Percentiles rank a stretch among this genome's conserved stretches.
Evolutionary conservation across 2,329 filamentous ascomycete genomes (phyloP).

Genomic region (Hypomyces perniciosus): DNA sequence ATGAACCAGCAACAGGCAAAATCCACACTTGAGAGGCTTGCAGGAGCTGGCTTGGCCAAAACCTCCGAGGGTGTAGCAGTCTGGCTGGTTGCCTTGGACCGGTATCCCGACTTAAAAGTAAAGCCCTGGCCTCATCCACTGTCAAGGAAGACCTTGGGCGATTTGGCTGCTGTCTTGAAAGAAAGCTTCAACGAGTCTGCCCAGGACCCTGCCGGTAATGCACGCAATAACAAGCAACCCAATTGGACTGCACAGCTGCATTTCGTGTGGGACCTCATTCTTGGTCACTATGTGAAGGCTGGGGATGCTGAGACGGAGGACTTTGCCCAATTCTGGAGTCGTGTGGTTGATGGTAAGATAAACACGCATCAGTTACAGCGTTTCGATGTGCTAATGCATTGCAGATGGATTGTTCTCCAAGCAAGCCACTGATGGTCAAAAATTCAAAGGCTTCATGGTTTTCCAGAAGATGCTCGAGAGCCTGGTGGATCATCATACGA

Average conservation of each 20-base stretch:
- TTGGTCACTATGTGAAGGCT: slow-evolving; percentile 47
- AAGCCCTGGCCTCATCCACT: slow-evolving; percentile 78
- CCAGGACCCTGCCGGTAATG: slow-evolving; percentile 37
- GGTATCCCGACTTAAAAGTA: slow-evolving; percentile 56
- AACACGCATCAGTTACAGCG: neutral
- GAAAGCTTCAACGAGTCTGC: slow-evolving; percentile 57
- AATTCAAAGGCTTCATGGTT: slow-evolving; percentile 85
- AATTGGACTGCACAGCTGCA: slow-evolving; percentile 76
- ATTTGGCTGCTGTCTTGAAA: slow-evolving; percentile 71
- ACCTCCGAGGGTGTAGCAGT: slow-evolving; percentile 86
- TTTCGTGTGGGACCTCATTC: slow-evolving; percentile 79
- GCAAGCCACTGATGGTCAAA: slow-evolving; percentile 77
- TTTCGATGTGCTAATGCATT: slow-evolving; percentile 17
- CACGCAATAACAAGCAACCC: slow-evolving; percentile 53
- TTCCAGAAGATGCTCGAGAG: slow-evolving; percentile 67
- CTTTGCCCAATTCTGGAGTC: slow-evolving; percentile 78
- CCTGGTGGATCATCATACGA: slow-evolving; percentile 39
- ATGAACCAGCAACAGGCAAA: slow-evolving; percentile 54
- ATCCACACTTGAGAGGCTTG: slow-evolving; percentile 56
- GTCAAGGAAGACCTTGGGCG: slow-evolving; percentile 58
- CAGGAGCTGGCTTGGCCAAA: slow-evolving; percentile 61
- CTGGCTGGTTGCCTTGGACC: slow-evolving; percentile 66
- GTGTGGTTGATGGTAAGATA: slow-evolving; percentile 73
- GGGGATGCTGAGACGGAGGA: slow-evolving; percentile 34
- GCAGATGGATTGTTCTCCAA: slow-evolving; percentile 80